Percentiles rank a stretch among this genome's conserved stretches.
Evolutionary conservation across 257 asterid species (phyloP).

Genomic region (Anisodus acutangulus): DNA sequence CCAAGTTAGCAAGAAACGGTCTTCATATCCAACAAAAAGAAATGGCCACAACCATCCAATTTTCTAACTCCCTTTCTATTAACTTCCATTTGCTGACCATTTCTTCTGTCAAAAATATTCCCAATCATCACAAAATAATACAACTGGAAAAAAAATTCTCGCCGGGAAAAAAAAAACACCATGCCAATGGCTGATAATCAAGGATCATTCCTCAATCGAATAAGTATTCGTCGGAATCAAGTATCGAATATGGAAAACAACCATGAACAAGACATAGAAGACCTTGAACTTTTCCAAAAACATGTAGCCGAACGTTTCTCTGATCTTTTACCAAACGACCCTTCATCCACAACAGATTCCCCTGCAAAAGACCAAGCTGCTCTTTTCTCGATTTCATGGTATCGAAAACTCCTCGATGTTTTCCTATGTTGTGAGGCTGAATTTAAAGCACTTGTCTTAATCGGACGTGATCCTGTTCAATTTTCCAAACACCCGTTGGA

Average conservation of each 20-base stretch:
- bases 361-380: conserved; percentile 44
- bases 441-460: conserved; percentile 66
- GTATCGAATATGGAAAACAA: conserved; percentile 53
- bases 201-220: conserved; percentile 81
- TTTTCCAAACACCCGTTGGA: conserved; percentile 77
- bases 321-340: conserved; percentile 47
- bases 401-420: conserved; percentile 70
- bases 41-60: conserved; percentile 25
- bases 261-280: conserved; percentile 72
- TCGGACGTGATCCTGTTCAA: conserved; percentile 66
- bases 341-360: conserved; percentile 38
- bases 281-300: conserved; percentile 70
- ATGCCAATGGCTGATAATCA: conserved; percentile 71
- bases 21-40: conserved; percentile 18
- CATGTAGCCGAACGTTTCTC: conserved; percentile 75
- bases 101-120: not conserved
- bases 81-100: not conserved
- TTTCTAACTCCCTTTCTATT: not conserved
- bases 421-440: conserved; percentile 81
- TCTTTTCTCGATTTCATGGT: conserved; percentile 78
- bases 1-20: conserved; percentile 25
- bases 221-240: conserved; percentile 92
- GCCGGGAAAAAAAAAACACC: not conserved
- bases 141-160: not conserved
- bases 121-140: not conserved